These are phyloP conservation scores for Nemophila menziesii DNA, from an alignment of 257 asterid genomes.

Conservation along the genomic window DNA sequence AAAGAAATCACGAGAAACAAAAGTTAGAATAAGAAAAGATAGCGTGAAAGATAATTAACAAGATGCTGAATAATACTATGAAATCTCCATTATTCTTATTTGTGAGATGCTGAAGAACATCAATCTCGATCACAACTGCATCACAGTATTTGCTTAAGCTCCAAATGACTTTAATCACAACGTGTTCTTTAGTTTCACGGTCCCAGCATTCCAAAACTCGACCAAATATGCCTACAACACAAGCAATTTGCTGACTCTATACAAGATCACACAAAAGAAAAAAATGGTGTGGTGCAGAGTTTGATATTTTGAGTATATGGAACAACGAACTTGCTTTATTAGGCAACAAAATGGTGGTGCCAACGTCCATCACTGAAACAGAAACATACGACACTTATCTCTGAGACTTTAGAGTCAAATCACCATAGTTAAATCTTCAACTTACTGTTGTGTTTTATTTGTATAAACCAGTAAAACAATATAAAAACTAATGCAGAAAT, in stretches of 20 bases:
- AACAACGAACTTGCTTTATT: too few relatives aligned
- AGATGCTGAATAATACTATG: slow-evolving; percentile 42
- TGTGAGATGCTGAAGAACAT: slow-evolving; percentile 52
- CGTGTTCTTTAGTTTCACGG: slow-evolving; percentile 47
- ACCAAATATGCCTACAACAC: slow-evolving; percentile 94
- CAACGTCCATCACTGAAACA: too few relatives aligned
- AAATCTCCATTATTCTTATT: slow-evolving; percentile 37
- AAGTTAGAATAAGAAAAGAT: slow-evolving; percentile 2
- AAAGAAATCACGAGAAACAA: slow-evolving; percentile 5
- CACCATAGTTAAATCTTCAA: too few relatives aligned
- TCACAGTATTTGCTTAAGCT: slow-evolving; percentile 69
- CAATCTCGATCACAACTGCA: slow-evolving; percentile 72
- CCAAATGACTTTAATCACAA: slow-evolving; percentile 69
- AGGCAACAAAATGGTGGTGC: too few relatives aligned
- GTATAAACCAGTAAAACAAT: too few relatives aligned
- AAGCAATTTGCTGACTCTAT: slow-evolving; percentile 65
- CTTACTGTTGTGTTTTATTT: too few relatives aligned
- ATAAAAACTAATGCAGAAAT: too few relatives aligned
- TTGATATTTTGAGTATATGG: too few relatives aligned
- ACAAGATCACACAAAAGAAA: slow-evolving; percentile 56
- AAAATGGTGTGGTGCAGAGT: too few relatives aligned
- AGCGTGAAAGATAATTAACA: background rate
- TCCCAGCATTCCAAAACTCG: slow-evolving; percentile 94
- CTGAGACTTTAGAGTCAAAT: too few relatives aligned
- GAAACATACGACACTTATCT: too few relatives aligned